Evolutionary conservation across 2,329 filamentous ascomycete species (phyloP).

Genomic region (Trichoderma sp.): DNA sequence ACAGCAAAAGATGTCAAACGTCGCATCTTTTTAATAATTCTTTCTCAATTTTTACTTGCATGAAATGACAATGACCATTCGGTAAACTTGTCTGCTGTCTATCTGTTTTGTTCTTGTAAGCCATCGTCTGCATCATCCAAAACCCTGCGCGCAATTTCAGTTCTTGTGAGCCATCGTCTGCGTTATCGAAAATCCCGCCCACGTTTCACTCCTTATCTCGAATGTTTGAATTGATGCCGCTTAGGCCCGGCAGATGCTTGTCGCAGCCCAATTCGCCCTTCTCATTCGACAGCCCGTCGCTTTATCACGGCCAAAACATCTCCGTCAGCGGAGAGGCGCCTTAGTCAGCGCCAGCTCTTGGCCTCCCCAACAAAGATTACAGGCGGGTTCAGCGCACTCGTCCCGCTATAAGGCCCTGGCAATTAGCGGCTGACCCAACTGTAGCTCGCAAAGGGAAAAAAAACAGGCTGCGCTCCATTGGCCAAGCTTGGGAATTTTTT

Average conservation of each 20-base stretch:
- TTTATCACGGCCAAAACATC: not conserved
- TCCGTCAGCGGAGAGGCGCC: slow-evolving; percentile 1
- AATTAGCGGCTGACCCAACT: slow-evolving; percentile 15
- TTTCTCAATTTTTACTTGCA: not conserved
- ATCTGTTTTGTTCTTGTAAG: not conserved
- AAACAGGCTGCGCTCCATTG: not conserved
- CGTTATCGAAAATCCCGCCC: not conserved
- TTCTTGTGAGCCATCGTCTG: not conserved
- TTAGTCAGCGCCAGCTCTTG: slow-evolving; percentile 14
- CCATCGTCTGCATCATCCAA: no score
- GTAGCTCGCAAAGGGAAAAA: slow-evolving; percentile 15
- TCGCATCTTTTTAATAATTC: slow-evolving; percentile 1
- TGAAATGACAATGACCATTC: not conserved
- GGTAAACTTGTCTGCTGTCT: not conserved
- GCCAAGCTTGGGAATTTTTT: slow-evolving; percentile 1
- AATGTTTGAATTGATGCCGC: not conserved
- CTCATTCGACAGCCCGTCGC: not conserved
- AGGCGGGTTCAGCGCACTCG: not conserved
- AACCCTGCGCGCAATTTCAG: no score
- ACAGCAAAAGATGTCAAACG: not conserved
- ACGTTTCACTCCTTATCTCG: not conserved
- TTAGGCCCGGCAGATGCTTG: not conserved
- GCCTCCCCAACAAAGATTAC: slow-evolving; percentile 21
- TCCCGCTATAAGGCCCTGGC: slow-evolving; percentile 18
- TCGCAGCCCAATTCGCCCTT: not conserved